Evolutionary conservation across 768 basidiomycete genomes (phyloP).

Genomic region (Tubosaeta sp.): DNA sequence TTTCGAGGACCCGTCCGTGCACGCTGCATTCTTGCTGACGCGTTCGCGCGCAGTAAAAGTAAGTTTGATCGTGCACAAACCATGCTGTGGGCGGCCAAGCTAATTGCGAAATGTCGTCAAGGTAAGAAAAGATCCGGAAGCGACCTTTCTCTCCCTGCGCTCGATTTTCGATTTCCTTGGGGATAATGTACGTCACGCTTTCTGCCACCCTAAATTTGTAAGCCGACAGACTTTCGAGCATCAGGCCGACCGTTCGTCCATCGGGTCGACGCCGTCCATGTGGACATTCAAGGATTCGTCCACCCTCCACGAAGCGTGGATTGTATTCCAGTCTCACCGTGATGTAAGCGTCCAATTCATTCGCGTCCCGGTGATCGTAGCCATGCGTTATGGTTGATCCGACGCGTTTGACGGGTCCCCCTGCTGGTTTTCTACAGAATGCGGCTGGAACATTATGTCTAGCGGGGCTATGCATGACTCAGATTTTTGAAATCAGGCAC

Average conservation of each 20-base stretch:
- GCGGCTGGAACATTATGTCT: background rate
- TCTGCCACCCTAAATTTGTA: background rate
- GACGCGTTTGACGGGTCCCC: background rate
- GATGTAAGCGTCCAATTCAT: conserved; percentile 44
- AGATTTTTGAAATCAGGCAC: conserved; percentile 17
- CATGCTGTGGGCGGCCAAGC: background rate
- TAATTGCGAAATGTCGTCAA: conserved; percentile 8
- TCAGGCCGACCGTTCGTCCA: conserved; percentile 7
- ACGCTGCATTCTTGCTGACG: conserved; percentile 43
- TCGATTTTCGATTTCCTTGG: conserved; percentile 24
- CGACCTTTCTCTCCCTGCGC: conserved; percentile 22
- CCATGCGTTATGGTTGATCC: background rate
- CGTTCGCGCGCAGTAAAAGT: conserved; percentile 55
- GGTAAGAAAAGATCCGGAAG: conserved; percentile 23
- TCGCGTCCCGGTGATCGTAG: background rate
- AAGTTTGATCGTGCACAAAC: conserved; percentile 18
- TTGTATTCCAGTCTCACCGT: conserved; percentile 55
- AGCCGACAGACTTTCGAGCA: conserved; percentile 10
- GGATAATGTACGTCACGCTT: conserved; percentile 14
- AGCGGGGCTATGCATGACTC: background rate
- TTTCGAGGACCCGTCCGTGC: conserved; percentile 1
- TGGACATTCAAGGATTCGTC: conserved; percentile 44
- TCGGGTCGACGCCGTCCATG: conserved; percentile 34
- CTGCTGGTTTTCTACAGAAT: background rate
- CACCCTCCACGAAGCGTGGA: conserved; percentile 43